These are phyloP conservation scores for Chaetoscypha palmicola DNA, from an alignment of 2,329 filamentous ascomycete species.

Conservation along the genomic window DNA sequence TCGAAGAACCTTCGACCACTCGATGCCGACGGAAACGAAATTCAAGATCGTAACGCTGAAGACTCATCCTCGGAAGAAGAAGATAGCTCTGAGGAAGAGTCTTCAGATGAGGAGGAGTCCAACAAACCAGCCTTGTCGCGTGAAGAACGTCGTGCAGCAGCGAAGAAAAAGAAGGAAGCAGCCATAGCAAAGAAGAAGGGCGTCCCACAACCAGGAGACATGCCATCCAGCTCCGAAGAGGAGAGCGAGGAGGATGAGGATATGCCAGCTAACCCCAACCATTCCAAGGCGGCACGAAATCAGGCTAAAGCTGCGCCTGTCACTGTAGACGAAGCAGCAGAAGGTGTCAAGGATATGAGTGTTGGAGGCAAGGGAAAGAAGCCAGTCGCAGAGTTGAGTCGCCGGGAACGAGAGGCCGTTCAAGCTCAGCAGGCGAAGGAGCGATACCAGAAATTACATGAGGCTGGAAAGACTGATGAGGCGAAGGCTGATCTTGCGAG, in stretches of 20 bases:
- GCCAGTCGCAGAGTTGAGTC: constrained; percentile 48
- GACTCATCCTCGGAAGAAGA: constrained; percentile 43
- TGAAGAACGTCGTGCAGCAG: constrained; percentile 79
- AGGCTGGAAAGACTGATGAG: constrained; percentile 94
- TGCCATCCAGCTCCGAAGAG: constrained; percentile 64
- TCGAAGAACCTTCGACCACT: constrained; percentile 83
- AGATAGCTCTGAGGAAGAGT: constrained; percentile 45
- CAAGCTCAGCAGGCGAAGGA: constrained; percentile 86
- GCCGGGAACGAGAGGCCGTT: constrained; percentile 68
- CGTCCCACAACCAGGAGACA: constrained; percentile 72
- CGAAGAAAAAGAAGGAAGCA: constrained; percentile 86
- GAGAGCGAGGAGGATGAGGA: constrained; percentile 49
- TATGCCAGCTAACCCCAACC: constrained; percentile 88
- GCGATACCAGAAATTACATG: constrained; percentile 84
- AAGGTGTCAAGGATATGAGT: constrained; percentile 48
- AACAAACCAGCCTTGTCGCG: constrained; percentile 58
- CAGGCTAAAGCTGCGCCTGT: constrained; percentile 40
- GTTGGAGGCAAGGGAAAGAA: constrained; percentile 37
- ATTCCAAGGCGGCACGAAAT: constrained; percentile 66
- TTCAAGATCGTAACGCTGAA: constrained; percentile 67
- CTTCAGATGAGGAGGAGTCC: constrained; percentile 39
- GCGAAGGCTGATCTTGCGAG: constrained; percentile 83
- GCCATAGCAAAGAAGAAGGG: constrained; percentile 72
- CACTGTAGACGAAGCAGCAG: constrained; percentile 43
- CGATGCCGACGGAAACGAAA: constrained; percentile 81